Evolutionary conservation across 768 basidiomycete species (phyloP).

Genomic region (Termitomyces sp.): DNA sequence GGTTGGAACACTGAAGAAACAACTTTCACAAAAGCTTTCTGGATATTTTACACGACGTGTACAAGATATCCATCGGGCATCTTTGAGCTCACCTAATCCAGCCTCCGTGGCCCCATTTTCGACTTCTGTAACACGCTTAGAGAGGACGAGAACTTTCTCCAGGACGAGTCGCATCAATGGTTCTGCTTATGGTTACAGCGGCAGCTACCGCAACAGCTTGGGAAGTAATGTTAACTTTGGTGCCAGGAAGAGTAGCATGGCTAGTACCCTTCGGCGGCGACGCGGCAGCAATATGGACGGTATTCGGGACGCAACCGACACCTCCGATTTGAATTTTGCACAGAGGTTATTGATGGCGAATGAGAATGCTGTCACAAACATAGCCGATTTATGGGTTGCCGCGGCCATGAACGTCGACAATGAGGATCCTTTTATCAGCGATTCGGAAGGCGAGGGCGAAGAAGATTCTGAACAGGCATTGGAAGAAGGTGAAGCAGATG

Average conservation of each 20-base stretch:
- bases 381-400: constrained; percentile 96
- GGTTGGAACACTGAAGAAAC: constrained; percentile 37
- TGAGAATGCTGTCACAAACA: constrained; percentile 89
- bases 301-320: constrained; percentile 30
- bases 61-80: constrained; percentile 29
- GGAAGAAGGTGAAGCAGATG: constrained; percentile 26
- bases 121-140: constrained; percentile 30
- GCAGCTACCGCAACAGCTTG: constrained; percentile 49
- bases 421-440: constrained; percentile 71
- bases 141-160: constrained; percentile 44
- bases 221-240: constrained; percentile 40
- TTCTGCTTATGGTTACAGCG: constrained; percentile 75
- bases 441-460: constrained; percentile 32
- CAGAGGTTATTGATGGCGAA: constrained; percentile 88
- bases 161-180: constrained; percentile 60
- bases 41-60: constrained; percentile 52
- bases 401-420: constrained; percentile 94
- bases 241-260: constrained; percentile 48
- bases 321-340: constrained; percentile 72
- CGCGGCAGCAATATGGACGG: constrained; percentile 45
- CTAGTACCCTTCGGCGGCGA: constrained; percentile 44
- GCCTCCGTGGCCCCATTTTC: constrained; percentile 43
- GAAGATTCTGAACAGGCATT: constrained; percentile 21
- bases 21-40: constrained; percentile 50
- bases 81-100: constrained; percentile 22